These are phyloP conservation scores for Cystofilobasidium macerans DNA, from an alignment of 768 basidiomycete species.

Conservation along the genomic window DNA sequence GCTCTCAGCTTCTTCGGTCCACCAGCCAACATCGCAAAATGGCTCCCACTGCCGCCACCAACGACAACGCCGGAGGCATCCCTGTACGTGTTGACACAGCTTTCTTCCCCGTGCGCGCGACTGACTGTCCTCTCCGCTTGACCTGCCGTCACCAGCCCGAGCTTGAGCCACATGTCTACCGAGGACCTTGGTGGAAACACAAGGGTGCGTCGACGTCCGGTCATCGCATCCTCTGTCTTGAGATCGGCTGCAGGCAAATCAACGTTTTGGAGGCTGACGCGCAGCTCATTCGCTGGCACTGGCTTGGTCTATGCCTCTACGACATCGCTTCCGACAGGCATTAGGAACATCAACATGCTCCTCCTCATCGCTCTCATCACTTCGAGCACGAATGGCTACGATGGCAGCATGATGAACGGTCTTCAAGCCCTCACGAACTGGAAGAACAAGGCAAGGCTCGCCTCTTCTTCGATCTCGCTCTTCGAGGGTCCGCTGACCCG, in stretches of 20 bases:
- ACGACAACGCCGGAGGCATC: not conserved
- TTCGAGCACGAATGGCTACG: constrained; percentile 38
- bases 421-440: constrained; percentile 14
- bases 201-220: not conserved
- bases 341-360: constrained; percentile 29
- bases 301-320: not conserved
- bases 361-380: constrained; percentile 36
- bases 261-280: too few relatives aligned
- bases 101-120: not conserved
- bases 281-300: not conserved
- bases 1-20: not conserved
- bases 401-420: constrained; percentile 32
- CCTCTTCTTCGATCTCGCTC: too few relatives aligned
- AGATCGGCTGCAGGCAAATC: too few relatives aligned
- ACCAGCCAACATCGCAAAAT: not conserved
- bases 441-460: too few relatives aligned
- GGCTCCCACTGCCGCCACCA: not conserved
- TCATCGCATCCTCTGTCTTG: too few relatives aligned
- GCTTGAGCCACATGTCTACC: constrained; percentile 12
- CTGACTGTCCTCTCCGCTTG: not conserved
- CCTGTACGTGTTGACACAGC: not conserved
- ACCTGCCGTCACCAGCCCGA: not conserved
- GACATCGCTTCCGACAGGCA: not conserved
- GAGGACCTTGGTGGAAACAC: constrained; percentile 13
- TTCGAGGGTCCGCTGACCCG: too few relatives aligned